These are phyloP conservation scores for Curvularia sp. DNA, from an alignment of 2,329 filamentous ascomycete species.

Conservation along the genomic window DNA sequence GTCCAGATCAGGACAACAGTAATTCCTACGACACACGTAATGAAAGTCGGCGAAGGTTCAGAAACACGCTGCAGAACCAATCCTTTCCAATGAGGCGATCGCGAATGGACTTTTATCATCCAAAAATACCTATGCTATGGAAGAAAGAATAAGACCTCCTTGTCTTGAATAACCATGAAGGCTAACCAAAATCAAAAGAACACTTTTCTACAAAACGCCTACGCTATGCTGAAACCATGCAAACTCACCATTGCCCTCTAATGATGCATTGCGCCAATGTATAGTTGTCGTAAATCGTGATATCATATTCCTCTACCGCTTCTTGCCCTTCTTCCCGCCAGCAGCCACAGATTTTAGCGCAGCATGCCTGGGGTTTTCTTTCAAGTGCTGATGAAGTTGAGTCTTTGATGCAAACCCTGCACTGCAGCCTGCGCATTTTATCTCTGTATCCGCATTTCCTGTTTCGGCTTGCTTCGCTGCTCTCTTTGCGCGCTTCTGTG, in stretches of 20 bases:
- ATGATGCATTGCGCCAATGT: not conserved
- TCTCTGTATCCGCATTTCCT: constrained; percentile 50
- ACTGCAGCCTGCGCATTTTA: constrained; percentile 79
- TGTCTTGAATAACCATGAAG: not conserved
- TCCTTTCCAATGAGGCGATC: not conserved
- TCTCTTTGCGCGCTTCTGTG: constrained; percentile 56
- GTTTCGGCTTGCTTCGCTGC: constrained; percentile 52
- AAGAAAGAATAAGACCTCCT: not conserved
- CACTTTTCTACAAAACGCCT: not conserved
- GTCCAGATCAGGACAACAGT: not conserved
- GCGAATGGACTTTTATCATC: not conserved
- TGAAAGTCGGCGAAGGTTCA: not conserved
- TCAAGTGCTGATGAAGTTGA: constrained; percentile 76
- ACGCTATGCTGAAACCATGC: constrained; percentile 3
- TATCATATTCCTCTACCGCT: constrained; percentile 15
- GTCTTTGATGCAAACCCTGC: constrained; percentile 78
- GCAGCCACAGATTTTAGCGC: constrained; percentile 49
- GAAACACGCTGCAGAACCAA: not conserved
- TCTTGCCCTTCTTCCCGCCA: constrained; percentile 34
- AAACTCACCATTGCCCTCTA: not conserved
- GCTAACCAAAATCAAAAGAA: not conserved
- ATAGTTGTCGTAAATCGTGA: constrained; percentile 8
- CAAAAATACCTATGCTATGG: not conserved
- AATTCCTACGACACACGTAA: not conserved
- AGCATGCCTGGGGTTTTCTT: constrained; percentile 66